These are phyloP conservation scores for Erysimum cheiri DNA, from an alignment of 441 rosid species.

Conservation along the genomic window DNA sequence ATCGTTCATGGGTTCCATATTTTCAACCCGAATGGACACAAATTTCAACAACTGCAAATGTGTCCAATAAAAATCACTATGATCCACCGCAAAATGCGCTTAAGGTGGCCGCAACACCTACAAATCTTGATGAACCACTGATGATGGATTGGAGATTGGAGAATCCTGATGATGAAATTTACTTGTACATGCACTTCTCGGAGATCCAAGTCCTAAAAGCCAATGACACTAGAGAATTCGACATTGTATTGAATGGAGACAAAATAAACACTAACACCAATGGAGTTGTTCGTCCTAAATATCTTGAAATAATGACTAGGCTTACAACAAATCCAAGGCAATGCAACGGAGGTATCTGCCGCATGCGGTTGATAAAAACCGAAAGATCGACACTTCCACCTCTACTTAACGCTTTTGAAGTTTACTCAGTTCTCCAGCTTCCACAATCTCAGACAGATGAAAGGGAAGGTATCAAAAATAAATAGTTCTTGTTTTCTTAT, in stretches of 20 bases:
- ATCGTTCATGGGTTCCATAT: constrained; percentile 49
- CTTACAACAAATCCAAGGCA: constrained; percentile 19
- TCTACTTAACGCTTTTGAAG: constrained; percentile 50
- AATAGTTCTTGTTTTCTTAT: neutral
- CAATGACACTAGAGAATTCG: constrained; percentile 40
- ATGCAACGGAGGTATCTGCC: constrained; percentile 34
- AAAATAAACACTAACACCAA: neutral
- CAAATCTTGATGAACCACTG: neutral
- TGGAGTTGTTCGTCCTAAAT: constrained; percentile 15
- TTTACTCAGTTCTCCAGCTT: constrained; percentile 46
- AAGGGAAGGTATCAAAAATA: constrained; percentile 24
- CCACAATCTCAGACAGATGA: constrained; percentile 28
- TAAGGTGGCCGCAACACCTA: constrained; percentile 42
- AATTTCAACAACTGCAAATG: constrained; percentile 16
- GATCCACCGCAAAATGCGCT: constrained; percentile 37
- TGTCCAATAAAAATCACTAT: constrained; percentile 29
- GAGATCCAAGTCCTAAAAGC: constrained; percentile 42
- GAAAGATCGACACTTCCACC: constrained; percentile 45
- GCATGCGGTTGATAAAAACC: constrained; percentile 32
- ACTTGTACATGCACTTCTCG: constrained; percentile 45
- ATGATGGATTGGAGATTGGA: constrained; percentile 6
- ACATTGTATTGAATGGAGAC: constrained; percentile 28
- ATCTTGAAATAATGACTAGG: constrained; percentile 26
- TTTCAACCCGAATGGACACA: neutral
- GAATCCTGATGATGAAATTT: constrained; percentile 18